Percentiles rank a stretch among this genome's conserved stretches.
These are phyloP conservation scores for Leucogyrophana mollusca DNA, from an alignment of 768 basidiomycete genomes.

Conservation along the genomic window DNA sequence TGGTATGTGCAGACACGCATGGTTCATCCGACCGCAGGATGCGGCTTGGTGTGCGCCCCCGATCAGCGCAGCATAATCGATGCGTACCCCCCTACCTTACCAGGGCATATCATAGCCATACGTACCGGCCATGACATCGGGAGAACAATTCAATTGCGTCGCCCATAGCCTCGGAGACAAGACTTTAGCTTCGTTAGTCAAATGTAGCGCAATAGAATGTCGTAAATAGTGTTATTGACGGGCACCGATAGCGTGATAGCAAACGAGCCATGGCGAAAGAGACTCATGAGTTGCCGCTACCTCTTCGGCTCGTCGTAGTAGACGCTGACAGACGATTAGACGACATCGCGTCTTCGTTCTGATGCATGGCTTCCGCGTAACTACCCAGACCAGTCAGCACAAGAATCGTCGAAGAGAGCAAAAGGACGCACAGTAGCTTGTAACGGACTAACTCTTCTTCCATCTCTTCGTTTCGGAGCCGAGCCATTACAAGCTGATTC, in stretches of 20 bases:
- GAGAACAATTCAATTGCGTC: no score
- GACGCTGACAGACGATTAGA: conserved; percentile 55
- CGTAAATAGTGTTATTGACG: no score
- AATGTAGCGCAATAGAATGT: no score
- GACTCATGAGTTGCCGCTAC: conserved; percentile 18
- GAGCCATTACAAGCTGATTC: conserved; percentile 89
- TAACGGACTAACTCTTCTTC: conserved; percentile 94
- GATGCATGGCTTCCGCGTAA: conserved; percentile 76
- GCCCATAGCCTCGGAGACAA: no score
- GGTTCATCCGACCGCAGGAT: not conserved
- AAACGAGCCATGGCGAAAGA: no score
- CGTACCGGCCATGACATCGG: no score
- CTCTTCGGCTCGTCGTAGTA: conserved; percentile 10
- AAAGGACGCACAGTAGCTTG: conserved; percentile 66
- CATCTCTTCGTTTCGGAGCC: conserved; percentile 88
- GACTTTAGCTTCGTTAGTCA: no score
- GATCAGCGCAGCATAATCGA: no score
- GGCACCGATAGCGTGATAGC: no score
- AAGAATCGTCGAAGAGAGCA: not conserved
- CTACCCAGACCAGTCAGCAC: conserved; percentile 20
- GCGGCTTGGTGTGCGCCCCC: no score
- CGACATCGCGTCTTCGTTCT: conserved; percentile 68
- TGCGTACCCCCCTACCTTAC: no score
- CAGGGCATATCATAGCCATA: no score
- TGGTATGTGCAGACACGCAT: not conserved